These are phyloP conservation scores for Neurospora sp. DNA, from an alignment of 495 filamentous ascomycete species.

Conservation along the genomic window DNA sequence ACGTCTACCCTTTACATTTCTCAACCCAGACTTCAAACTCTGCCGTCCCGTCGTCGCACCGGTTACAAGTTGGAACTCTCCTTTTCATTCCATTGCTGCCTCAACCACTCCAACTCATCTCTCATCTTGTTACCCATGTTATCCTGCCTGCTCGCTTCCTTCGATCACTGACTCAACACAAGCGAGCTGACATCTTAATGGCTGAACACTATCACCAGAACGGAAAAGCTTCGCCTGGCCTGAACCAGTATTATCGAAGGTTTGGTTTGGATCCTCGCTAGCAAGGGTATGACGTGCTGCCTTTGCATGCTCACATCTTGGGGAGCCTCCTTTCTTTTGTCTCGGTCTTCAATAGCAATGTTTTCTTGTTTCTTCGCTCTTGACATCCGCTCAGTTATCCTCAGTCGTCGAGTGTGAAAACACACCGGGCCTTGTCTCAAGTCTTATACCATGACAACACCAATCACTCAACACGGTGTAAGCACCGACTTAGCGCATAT, in stretches of 20 bases:
- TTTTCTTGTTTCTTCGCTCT: no score
- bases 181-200: neutral
- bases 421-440: no score
- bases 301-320: neutral
- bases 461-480: no score
- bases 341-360: no score
- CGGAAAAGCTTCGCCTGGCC: neutral
- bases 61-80: neutral
- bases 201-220: neutral
- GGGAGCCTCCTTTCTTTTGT: neutral
- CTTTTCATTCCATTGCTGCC: neutral
- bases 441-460: no score
- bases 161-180: neutral
- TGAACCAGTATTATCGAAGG: neutral
- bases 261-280: neutral
- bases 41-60: neutral
- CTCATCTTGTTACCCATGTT: neutral
- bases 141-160: no score
- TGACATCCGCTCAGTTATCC: no score
- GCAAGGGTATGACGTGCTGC: neutral
- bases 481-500: no score
- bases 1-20: neutral
- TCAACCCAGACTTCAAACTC: neutral
- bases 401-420: no score
- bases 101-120: neutral